phyloP scores from a whole-genome alignment of 768 basidiomycete genomes.

The Omphalotus guepiniiformis region DNA sequence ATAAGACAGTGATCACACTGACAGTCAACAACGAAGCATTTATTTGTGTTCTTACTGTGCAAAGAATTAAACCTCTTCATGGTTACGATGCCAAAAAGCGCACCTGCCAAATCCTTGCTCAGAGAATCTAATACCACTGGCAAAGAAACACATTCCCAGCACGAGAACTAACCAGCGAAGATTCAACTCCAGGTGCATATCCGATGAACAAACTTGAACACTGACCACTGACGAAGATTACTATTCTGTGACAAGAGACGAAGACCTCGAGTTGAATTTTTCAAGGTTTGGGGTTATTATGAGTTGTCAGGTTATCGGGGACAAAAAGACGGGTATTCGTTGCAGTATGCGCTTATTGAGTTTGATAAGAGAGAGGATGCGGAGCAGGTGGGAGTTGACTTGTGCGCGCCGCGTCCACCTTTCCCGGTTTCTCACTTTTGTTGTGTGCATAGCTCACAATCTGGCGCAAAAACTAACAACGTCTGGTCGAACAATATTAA shows the following conservation, averaged over 20 bases:
- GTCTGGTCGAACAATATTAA: no score
- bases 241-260: constrained; percentile 58
- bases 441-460: no score
- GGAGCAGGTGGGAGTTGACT: no score
- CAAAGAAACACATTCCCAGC: constrained; percentile 66
- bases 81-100: constrained; percentile 37
- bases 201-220: background rate
- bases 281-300: no score
- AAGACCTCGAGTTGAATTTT: no score
- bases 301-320: no score
- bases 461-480: no score
- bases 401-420: no score
- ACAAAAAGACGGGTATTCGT: no score
- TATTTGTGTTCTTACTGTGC: constrained; percentile 54
- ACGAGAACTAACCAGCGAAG: constrained; percentile 40
- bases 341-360: no score
- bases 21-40: constrained; percentile 74
- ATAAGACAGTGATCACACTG: constrained; percentile 73
- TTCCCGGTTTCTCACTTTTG: no score
- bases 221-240: constrained; percentile 42
- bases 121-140: constrained; percentile 50
- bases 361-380: no score
- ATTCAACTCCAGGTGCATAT: constrained; percentile 39
- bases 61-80: constrained; percentile 10
- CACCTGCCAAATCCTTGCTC: constrained; percentile 62